Evolutionary conservation across 2,329 filamentous ascomycete species (phyloP).

Genomic region (Trichoderma brevicompactum): DNA sequence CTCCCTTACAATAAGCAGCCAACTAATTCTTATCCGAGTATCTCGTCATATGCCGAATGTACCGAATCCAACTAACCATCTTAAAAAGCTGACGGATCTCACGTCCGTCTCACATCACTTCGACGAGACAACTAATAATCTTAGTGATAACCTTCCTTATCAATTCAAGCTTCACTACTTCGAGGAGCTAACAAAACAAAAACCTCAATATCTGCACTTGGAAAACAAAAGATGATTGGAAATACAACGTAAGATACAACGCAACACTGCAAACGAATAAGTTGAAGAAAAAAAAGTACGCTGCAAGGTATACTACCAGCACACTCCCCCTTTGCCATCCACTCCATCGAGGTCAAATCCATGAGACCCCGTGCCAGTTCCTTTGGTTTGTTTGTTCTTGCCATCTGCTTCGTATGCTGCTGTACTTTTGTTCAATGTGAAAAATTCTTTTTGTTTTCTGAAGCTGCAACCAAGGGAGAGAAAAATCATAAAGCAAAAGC

Average conservation of each 20-base stretch:
- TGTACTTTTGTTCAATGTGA: too few relatives aligned
- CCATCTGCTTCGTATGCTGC: background rate
- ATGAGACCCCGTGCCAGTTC: background rate
- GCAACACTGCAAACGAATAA: constrained; percentile 31
- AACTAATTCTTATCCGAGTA: too few relatives aligned
- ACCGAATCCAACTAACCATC: too few relatives aligned
- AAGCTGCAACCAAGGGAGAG: background rate
- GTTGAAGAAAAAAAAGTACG: constrained; percentile 31
- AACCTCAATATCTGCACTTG: background rate
- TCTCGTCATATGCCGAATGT: too few relatives aligned
- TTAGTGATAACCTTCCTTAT: background rate
- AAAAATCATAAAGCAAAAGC: background rate
- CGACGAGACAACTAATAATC: background rate
- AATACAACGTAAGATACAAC: constrained; percentile 10
- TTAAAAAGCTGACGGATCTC: too few relatives aligned
- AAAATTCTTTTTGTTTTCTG: too few relatives aligned
- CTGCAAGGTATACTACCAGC: constrained; percentile 20
- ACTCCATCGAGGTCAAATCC: background rate
- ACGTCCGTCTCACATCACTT: background rate
- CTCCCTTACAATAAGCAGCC: too few relatives aligned
- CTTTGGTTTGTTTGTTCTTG: background rate
- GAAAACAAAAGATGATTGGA: background rate
- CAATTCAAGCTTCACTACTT: constrained; percentile 11
- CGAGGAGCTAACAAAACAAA: background rate
- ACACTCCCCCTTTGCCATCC: constrained; percentile 3